phyloP scores from a whole-genome alignment of 805 yeast species.

The Pichia insulana region DNA sequence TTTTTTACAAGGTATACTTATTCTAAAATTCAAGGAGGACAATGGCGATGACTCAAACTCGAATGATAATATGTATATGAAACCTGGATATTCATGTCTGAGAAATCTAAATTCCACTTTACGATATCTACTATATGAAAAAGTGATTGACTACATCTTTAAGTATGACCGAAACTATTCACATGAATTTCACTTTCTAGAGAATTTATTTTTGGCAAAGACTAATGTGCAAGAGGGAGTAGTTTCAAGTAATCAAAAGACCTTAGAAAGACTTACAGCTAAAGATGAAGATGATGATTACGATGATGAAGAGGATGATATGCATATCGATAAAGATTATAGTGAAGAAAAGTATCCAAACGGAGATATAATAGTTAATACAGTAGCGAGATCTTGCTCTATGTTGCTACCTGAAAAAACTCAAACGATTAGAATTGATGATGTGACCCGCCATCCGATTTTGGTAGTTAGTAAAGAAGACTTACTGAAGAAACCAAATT shows the following conservation, averaged over 20 bases:
- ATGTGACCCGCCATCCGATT: constrained; percentile 1
- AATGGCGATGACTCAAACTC: constrained; percentile 22
- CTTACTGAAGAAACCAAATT: constrained; percentile 23
- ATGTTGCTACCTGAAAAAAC: not conserved
- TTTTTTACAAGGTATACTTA: constrained; percentile 35
- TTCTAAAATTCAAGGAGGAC: constrained; percentile 20
- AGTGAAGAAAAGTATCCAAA: constrained; percentile 3
- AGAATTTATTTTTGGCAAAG: constrained; percentile 11
- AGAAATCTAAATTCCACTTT: constrained; percentile 46
- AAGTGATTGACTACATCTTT: constrained; percentile 42
- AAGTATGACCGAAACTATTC: constrained; percentile 9
- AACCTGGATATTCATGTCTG: constrained; percentile 38
- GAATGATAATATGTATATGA: constrained; percentile 31
- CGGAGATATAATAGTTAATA: not conserved
- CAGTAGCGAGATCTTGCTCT: not conserved
- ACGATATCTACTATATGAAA: constrained; percentile 65
- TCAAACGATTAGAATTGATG: not conserved
- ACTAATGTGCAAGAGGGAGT: too few relatives aligned
- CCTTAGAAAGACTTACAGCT: too few relatives aligned
- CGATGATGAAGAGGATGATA: constrained; percentile 10
- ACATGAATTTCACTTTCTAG: constrained; percentile 17
- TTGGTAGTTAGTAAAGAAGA: constrained; percentile 12
- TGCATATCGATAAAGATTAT: too few relatives aligned
- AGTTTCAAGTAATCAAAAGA: too few relatives aligned
- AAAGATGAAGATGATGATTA: constrained; percentile 13